These are phyloP conservation scores for Beauveria varroae DNA, from an alignment of 2,329 filamentous ascomycete genomes.

Conservation along the genomic window DNA sequence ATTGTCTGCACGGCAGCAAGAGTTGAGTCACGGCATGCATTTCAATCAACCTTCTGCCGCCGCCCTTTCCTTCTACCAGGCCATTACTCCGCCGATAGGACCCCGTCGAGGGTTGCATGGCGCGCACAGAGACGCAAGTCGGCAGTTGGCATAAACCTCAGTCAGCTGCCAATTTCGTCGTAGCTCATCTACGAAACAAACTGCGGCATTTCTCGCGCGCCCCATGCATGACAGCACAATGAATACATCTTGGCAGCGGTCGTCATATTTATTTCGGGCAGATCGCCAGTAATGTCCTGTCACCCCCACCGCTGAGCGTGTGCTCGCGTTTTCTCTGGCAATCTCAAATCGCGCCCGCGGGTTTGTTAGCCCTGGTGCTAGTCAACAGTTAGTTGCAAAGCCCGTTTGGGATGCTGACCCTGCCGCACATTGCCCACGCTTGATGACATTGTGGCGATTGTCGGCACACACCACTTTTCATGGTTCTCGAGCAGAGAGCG, in stretches of 20 bases:
- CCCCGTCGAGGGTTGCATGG: neutral
- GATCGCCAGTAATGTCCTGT: neutral
- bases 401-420: conserved; percentile 1
- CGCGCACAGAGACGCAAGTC: neutral
- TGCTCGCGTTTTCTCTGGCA: neutral
- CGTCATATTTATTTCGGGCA: neutral
- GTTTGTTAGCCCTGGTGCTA: neutral
- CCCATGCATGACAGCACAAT: neutral
- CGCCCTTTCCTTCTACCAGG: neutral
- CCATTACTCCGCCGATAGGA: neutral
- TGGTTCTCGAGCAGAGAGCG: neutral
- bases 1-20: neutral
- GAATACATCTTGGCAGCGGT: conserved; percentile 2
- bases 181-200: neutral
- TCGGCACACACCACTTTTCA: neutral
- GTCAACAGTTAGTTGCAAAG: neutral
- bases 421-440: neutral
- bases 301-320: neutral
- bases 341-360: neutral
- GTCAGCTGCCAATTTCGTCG: conserved; percentile 2
- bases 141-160: conserved; percentile 1
- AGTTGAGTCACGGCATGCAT: neutral
- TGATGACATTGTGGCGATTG: neutral
- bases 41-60: neutral
- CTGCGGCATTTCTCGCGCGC: conserved; percentile 1